Evolutionary conservation across 2,329 filamentous ascomycete genomes (phyloP).

Genomic region (Trichoderma afroharzianum): DNA sequence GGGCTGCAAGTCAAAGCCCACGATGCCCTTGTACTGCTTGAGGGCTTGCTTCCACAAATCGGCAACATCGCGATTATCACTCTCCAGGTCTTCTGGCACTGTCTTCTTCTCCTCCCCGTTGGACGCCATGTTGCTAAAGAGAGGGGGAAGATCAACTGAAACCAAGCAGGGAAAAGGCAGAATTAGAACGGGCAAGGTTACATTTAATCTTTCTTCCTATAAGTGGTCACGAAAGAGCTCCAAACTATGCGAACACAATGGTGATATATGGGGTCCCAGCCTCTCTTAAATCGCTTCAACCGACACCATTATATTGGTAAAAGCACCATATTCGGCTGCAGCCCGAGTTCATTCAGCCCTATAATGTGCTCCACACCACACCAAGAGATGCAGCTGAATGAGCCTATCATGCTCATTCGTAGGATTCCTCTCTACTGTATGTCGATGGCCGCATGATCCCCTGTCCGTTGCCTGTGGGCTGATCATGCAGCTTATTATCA

Average conservation of each 20-base stretch:
- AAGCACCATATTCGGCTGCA: neutral
- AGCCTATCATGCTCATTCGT: neutral
- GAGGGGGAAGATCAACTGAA: neutral
- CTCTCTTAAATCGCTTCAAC: neutral
- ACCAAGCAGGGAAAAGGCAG: neutral
- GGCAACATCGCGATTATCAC: conserved; percentile 29
- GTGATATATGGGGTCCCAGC: neutral
- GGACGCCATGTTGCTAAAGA: conserved; percentile 4
- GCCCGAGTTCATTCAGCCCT: neutral
- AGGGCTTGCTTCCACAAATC: conserved; percentile 34
- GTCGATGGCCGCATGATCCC: neutral
- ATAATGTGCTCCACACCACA: neutral
- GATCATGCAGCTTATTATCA: neutral
- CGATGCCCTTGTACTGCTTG: conserved; percentile 31
- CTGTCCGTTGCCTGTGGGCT: neutral
- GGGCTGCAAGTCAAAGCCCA: conserved; percentile 30
- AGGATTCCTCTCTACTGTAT: neutral
- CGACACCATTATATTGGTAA: neutral
- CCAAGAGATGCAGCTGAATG: neutral
- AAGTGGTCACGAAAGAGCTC: neutral
- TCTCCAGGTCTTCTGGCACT: conserved; percentile 21
- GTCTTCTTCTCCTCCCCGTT: neutral
- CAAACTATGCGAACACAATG: neutral
- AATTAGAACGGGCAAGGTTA: neutral
- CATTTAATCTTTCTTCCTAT: neutral